A percentile compares a stretch with the other conserved stretches of the same genome.
phyloP scores from a whole-genome alignment of 345 rosid species.

The Arabis alpina region DNA sequence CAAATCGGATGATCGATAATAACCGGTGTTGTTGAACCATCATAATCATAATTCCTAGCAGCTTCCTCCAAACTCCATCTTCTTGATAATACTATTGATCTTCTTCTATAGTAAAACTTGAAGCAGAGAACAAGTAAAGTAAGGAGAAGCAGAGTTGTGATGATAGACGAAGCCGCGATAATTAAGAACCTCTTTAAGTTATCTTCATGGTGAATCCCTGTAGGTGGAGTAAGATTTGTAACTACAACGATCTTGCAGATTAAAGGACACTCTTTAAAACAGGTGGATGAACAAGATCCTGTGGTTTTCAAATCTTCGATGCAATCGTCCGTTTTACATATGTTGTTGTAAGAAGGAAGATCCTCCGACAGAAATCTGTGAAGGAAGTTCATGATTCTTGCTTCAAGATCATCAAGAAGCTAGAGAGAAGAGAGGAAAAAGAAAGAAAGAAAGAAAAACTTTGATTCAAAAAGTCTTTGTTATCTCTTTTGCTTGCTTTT shows the following conservation, averaged over 20 bases:
- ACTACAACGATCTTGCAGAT: slow-evolving; percentile 20
- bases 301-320: not conserved
- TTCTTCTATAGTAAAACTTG: slow-evolving; percentile 39
- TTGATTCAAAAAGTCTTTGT: slow-evolving; percentile 21
- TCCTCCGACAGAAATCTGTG: slow-evolving; percentile 24
- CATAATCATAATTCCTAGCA: slow-evolving; percentile 46
- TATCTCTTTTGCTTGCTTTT: slow-evolving; percentile 28
- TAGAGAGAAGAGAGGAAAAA: slow-evolving; percentile 5
- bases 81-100: slow-evolving; percentile 33
- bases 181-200: slow-evolving; percentile 37
- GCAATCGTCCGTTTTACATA: not conserved
- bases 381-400: slow-evolving; percentile 37
- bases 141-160: slow-evolving; percentile 44
- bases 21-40: slow-evolving; percentile 47
- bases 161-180: slow-evolving; percentile 38
- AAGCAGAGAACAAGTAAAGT: slow-evolving; percentile 37
- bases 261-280: slow-evolving; percentile 35
- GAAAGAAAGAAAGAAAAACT: not conserved
- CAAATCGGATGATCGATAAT: slow-evolving; percentile 65
- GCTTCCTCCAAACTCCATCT: slow-evolving; percentile 37
- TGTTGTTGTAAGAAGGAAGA: too few relatives aligned
- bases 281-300: slow-evolving; percentile 14
- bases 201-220: slow-evolving; percentile 5
- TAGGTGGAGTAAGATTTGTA: slow-evolving; percentile 19
- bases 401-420: slow-evolving; percentile 42